Percentiles rank a stretch among this genome's conserved stretches.
Conservation (phyloP, 2,329 filamentous ascomycete species). For the Aspergillus pseudotamarii region DNA sequence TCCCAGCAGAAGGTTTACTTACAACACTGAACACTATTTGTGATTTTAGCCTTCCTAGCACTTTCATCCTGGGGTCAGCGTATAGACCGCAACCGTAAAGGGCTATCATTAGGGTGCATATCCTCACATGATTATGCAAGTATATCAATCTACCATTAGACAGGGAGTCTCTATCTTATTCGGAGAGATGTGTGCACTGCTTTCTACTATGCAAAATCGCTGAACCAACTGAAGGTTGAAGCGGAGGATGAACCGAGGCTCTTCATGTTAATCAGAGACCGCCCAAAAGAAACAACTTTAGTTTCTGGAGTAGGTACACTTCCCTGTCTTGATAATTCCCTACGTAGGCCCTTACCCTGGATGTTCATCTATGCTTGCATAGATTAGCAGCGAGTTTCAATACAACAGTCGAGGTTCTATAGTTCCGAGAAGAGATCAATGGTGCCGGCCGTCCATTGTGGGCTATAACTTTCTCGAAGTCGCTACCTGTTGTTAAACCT, state of each 20-base stretch:
- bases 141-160: not conserved
- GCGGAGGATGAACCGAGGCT: not conserved
- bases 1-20: not conserved
- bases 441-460: not conserved
- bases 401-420: not conserved
- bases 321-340: not conserved
- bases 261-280: not conserved
- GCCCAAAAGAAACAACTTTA: not conserved
- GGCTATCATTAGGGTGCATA: not conserved
- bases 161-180: not conserved
- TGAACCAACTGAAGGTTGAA: not conserved
- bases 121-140: not conserved
- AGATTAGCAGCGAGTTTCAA: not conserved
- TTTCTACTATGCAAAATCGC: not conserved
- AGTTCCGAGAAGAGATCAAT: not conserved
- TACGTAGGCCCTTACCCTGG: not conserved
- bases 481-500: too few species aligned
- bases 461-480: not conserved
- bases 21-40: not conserved
- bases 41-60: not conserved
- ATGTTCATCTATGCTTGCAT: not conserved
- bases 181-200: not conserved
- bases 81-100: not conserved
- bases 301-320: not conserved
- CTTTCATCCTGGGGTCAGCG: too few species aligned